A percentile compares a stretch with the other conserved stretches of the same genome.
These are phyloP conservation scores for Aspergillus cejpii DNA, from an alignment of 2,329 filamentous ascomycete species.

Conservation along the genomic window DNA sequence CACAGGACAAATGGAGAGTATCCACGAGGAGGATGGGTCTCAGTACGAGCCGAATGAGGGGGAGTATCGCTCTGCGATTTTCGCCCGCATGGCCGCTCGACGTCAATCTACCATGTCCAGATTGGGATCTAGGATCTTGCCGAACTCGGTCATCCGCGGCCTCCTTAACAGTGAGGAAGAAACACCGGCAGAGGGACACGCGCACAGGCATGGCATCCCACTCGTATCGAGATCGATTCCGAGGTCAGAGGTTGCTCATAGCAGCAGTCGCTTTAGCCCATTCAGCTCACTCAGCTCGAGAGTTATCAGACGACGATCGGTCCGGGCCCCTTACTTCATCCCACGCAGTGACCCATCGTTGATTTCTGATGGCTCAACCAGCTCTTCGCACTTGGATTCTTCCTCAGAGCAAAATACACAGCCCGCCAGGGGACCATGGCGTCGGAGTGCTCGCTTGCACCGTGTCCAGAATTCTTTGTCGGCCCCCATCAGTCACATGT, in stretches of 20 bases:
- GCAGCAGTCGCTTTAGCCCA: conserved; percentile 35
- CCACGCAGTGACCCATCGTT: conserved; percentile 32
- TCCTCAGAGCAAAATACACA: conserved; percentile 24
- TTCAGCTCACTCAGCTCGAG: conserved; percentile 37
- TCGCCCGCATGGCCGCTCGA: conserved; percentile 34
- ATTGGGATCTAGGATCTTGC: conserved; percentile 44
- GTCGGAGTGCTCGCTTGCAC: conserved; percentile 36
- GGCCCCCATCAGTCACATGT: conserved; percentile 40
- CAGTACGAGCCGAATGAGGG: conserved; percentile 29
- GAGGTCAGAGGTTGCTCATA: conserved; percentile 31
- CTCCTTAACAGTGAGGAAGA: conserved; percentile 43
- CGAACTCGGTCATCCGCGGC: conserved; percentile 41
- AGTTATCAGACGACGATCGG: conserved; percentile 37
- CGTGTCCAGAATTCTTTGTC: conserved; percentile 42
- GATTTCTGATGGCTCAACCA: conserved; percentile 25
- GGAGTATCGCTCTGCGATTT: conserved; percentile 27
- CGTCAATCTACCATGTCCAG: conserved; percentile 45
- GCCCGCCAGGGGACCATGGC: conserved; percentile 33
- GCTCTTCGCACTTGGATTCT: conserved; percentile 23
- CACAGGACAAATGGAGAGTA: conserved; percentile 27
- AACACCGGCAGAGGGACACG: conserved; percentile 41
- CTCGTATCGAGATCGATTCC: conserved; percentile 32
- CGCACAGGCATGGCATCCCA: conserved; percentile 38
- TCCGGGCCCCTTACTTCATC: conserved; percentile 36
- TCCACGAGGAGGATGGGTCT: conserved; percentile 34